phyloP scores from a whole-genome alignment of 2,329 filamentous ascomycete genomes.

The Parastagonospora avenae region DNA sequence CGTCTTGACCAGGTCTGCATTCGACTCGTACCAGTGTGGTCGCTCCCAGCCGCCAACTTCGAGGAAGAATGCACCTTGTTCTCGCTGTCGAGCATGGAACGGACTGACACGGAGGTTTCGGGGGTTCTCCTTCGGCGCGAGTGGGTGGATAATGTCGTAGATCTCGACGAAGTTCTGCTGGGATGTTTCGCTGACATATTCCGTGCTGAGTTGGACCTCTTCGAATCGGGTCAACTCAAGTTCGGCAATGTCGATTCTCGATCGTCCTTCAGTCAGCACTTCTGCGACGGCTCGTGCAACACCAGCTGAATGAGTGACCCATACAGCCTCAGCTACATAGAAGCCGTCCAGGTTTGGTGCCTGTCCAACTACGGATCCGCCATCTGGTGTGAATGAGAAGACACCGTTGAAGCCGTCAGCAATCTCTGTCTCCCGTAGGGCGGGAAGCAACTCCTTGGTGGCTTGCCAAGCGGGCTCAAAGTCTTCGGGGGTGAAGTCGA shows the following conservation, averaged over 20 bases:
- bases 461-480: constrained; percentile 66
- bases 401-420: constrained; percentile 68
- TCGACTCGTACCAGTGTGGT: constrained; percentile 66
- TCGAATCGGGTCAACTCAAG: constrained; percentile 67
- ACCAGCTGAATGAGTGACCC: constrained; percentile 70
- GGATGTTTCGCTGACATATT: constrained; percentile 64
- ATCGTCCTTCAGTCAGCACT: constrained; percentile 61
- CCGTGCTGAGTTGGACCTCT: constrained; percentile 61
- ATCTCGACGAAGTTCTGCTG: constrained; percentile 68
- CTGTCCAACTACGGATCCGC: constrained; percentile 64
- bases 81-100: constrained; percentile 60
- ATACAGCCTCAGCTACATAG: constrained; percentile 68
- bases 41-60: constrained; percentile 67
- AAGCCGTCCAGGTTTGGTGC: constrained; percentile 65
- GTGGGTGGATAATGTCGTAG: constrained; percentile 68
- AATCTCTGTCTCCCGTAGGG: constrained; percentile 57
- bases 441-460: constrained; percentile 60
- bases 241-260: constrained; percentile 62
- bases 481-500: constrained; percentile 64
- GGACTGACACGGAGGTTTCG: constrained; percentile 65
- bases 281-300: constrained; percentile 66
- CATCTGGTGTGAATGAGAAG: constrained; percentile 70
- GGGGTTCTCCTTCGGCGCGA: constrained; percentile 62
- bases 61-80: constrained; percentile 64
- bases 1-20: constrained; percentile 56